Base-by-base conservation (phyloP, 2,329 filamentous ascomycete species). In the Clonostachys solani region DNA sequence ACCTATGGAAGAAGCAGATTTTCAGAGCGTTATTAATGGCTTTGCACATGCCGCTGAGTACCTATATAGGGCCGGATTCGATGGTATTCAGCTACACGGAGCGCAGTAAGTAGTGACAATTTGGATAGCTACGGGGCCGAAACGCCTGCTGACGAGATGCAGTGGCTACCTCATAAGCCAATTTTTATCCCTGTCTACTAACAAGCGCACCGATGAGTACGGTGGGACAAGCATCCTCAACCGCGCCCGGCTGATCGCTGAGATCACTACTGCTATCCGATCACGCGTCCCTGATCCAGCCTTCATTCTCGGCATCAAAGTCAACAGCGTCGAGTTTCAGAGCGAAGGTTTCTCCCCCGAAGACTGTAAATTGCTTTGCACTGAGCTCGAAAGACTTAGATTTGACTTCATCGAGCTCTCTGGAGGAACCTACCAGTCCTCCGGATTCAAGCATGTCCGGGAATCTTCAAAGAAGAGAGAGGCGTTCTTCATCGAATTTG, bases 41-140 rank as follows among this genome's bases (percentile, higher is more conserved):
- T 87, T 84, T 55, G 77, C 78, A 0, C 76, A 86, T 54, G 74
- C 81, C 0, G 81, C 81, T 0, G 77, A 81, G 55, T 86, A 77
- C 52, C 66, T 80, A 5, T 73, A 85, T 49, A 80, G 79, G 57
- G 81, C 81, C 1, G 83, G 84, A 3, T 87, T 71, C 43, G 69
- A 78, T 51, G 75, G 75, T 5, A 64, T 78, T 23, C 54, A 77
- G 56, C 60, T 80, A 10, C 77, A 81, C 54, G 74, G 63, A 13
- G 78, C 77, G 2, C 76, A 80, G 36, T 38, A 38, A 38, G 36
- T 38, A n/a, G 7, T 18, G 9, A 9, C 23, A 29, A 29, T 10
- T 4, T 29, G 9, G 23, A 9, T 29, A 29, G 23, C 23, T 29
- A 29, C 23, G 9, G 6, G 6, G 23, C 23, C 3, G 9, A 4